Conservation (phyloP, 139 green algal species). For the Volvox africanus region DNA sequence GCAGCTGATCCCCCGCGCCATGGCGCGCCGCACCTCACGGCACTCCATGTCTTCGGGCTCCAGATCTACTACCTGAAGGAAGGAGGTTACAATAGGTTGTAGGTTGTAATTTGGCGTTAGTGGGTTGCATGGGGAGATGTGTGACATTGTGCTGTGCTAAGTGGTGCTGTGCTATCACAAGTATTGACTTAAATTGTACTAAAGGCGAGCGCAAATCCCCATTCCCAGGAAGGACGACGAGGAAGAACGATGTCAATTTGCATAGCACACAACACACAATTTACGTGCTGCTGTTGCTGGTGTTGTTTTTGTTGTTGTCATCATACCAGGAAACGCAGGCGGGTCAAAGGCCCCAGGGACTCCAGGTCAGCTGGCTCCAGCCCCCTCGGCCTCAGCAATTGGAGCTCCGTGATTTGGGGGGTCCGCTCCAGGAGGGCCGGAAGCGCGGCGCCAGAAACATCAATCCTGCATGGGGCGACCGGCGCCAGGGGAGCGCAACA, state of each 20-base stretch:
- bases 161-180: no score
- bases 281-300: no score
- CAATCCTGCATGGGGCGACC: not conserved
- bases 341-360: not conserved
- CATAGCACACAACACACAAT: no score
- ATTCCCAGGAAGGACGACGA: no score
- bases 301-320: no score
- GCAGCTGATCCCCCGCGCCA: slow-evolving; percentile 2
- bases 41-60: not conserved
- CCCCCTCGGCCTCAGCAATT: not conserved
- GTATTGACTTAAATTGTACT: no score
- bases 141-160: no score
- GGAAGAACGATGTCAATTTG: no score
- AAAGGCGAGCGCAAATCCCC: no score
- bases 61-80: not conserved
- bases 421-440: not conserved
- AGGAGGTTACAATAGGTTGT: no score
- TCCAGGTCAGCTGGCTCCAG: not conserved
- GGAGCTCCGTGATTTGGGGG: slow-evolving; percentile 8
- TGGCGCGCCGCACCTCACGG: not conserved
- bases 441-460: not conserved
- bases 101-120: no score
- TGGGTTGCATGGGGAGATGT: no score
- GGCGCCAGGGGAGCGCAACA: not conserved
- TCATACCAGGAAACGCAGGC: slow-evolving; percentile 10